Base-by-base conservation (phyloP, 768 basidiomycete species). In the Collybiopsis luxurians region DNA sequence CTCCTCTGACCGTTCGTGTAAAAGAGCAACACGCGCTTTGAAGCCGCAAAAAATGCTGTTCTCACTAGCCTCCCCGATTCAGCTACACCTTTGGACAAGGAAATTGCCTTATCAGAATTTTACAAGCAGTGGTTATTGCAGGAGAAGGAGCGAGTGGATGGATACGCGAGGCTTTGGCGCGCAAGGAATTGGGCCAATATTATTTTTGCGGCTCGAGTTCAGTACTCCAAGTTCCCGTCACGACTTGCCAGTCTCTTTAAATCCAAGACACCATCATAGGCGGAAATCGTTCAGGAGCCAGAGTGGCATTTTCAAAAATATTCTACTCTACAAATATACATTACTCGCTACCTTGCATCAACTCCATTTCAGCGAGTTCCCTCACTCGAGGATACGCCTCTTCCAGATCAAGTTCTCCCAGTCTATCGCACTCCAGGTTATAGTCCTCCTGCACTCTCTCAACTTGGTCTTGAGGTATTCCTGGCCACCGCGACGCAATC, bases 11-110 rank as follows among this genome's bases (percentile, higher is more conserved):
- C 59, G 26, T 46, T 34, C 31, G 43, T 21, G 31, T 43, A 26
- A 58, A 63, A 94, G 92, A 89, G 82, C 67, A 94, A 94, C 66
- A 75, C 79, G 10, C 85, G 91, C n/a, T 93, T 92, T 66, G 84
- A 90, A 65, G 75, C 79, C 9, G 89, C 83, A 31, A 89, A 87
- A 70, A 70, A 78, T 23, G 77, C 81, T 10, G 73, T 84, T 21
- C 74, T 91, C 12, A 65, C 75, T 9, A 77, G 82, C 53, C 76
- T 90, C 26, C 85, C 86, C 0, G 65, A 75, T 9, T 69, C 75
- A 2, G 72, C 81, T 7, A 74, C 82, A 0, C 48, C 75, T 0
- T 73, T 82, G 42, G 81, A 82, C 64, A 85, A 79, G 63, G 90
- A 93, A 67, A 70, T 72, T n/a, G 85, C 86, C 0, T 74, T 92